phyloP scores from a whole-genome alignment of 495 filamentous ascomycete genomes.

The Parathielavia appendiculata region DNA sequence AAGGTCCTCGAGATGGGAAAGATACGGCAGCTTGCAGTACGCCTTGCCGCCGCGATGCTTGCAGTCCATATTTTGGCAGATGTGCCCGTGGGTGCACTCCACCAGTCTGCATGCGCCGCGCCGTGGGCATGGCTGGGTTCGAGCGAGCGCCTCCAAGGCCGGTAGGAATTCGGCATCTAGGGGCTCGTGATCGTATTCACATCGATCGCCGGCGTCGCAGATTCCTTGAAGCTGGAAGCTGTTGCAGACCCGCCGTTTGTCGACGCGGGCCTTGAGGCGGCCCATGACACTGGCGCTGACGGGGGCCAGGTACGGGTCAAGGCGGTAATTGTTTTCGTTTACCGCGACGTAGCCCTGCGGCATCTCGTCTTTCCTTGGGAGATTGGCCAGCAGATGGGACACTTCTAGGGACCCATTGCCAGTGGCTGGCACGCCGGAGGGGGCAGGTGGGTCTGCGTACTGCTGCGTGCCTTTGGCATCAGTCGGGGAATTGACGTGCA shows the following conservation, averaged over 20 bases:
- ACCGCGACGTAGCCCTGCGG: background rate
- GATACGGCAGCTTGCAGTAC: conserved; percentile 3
- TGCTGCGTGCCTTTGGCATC: background rate
- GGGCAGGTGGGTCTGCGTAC: background rate
- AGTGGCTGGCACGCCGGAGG: background rate
- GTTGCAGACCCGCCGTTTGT: conserved; percentile 16
- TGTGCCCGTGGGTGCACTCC: conserved; percentile 5
- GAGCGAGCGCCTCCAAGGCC: conserved; percentile 11
- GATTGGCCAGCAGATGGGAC: background rate
- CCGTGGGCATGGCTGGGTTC: conserved; percentile 5
- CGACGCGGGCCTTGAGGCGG: conserved; percentile 10
- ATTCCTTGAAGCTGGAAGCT: conserved; percentile 6
- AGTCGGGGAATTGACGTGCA: background rate
- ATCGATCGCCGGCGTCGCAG: conserved; percentile 10
- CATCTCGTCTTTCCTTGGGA: background rate
- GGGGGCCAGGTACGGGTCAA: conserved; percentile 4
- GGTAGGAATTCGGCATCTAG: conserved; percentile 4
- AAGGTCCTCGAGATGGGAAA: background rate
- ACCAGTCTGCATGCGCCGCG: conserved; percentile 7
- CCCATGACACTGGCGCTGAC: background rate
- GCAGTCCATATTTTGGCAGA: conserved; percentile 14
- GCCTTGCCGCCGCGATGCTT: conserved; percentile 15
- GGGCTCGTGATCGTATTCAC: conserved; percentile 14
- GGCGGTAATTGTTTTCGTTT: conserved; percentile 11
- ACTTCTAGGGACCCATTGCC: background rate